Base-by-base conservation (phyloP, 1,284 basidiomycete genomes). In the Melampsora americana region DNA sequence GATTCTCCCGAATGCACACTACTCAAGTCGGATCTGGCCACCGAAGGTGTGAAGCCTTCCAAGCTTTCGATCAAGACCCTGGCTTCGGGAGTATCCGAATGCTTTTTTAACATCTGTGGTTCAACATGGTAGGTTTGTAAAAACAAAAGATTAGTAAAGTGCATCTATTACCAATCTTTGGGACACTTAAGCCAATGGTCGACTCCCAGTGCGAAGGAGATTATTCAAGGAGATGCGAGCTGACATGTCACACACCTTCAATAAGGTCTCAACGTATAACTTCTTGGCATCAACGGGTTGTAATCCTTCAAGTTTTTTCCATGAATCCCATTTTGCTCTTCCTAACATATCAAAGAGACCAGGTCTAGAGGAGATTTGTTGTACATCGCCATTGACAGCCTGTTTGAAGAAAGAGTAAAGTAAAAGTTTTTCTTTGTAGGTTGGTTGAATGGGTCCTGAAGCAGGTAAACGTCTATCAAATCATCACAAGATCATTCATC, bases 341-440 rank as follows among this genome's bases (percentile, higher is more conserved):
- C 71, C 71, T 16, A 74, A 35, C 62, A 67, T 66, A 53, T 74
- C 71, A 42, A 74, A 74, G 20, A 74, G 35, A 4, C 71, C 71
- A 9, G 71, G 71, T 16, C 71, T 66, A 39, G 59, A 44, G 16
- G 65, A 50, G 6, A 62, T 44, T 26, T 42, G 30, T 35, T 74
- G 53, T 12, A 67, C 71, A 74, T 74, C 65, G 23, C 71, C 71
- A 28, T 44, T 39, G 53, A 67, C 42, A 46, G 71, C 71, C 42
- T 74, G 71, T 48, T 74, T 74, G 61, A 74, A 74, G 20, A 74
- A 35, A 0, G 71, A 74, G 53, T 74, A 74, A 28, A 74, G 65
- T 50, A 74, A 28, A 26, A 74, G 28, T 30, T 74, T 74, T n/a
- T 74, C 50, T 23, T 74, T 74, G 32, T 74, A 74, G 26, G 62